Conservation (phyloP, 345 rosid species). For the Hibiscus tridactylites region DNA sequence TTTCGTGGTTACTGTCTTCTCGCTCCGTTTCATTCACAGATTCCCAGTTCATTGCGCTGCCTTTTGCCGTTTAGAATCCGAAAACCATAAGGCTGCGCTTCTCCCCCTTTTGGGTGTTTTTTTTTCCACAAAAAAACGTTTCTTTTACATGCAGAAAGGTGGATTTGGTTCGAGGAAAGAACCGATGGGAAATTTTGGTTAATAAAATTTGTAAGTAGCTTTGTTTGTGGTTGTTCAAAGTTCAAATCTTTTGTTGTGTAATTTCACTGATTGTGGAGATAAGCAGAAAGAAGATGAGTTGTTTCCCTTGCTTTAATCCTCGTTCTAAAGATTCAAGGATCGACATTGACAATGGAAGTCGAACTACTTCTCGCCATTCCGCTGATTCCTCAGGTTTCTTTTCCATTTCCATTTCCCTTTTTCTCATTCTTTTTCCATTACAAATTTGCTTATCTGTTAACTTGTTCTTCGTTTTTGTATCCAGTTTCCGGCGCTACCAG, state of each 20-base stretch:
- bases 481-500: slow-evolving; percentile 27
- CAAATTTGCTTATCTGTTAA: not conserved
- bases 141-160: not conserved
- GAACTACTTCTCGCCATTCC: slow-evolving; percentile 24
- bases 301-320: slow-evolving; percentile 70
- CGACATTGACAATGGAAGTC: slow-evolving; percentile 51
- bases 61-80: slow-evolving; percentile 3
- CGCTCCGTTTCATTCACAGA: not conserved
- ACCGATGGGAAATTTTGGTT: slow-evolving; percentile 3
- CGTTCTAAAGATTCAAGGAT: slow-evolving; percentile 50
- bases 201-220: not conserved
- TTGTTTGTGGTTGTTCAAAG: not conserved
- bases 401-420: not conserved
- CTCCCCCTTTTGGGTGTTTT: not conserved
- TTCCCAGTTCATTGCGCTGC: not conserved
- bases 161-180: not conserved
- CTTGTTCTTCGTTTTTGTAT: not conserved
- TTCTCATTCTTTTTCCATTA: not conserved
- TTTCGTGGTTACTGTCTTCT: not conserved
- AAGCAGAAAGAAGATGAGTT: slow-evolving; percentile 41
- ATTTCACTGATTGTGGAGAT: not conserved
- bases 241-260: not conserved
- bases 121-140: not conserved
- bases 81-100: not conserved
- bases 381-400: not conserved